Base-by-base conservation (phyloP, 805 yeast genomes). In the Sugiyamaella smithiae region DNA sequence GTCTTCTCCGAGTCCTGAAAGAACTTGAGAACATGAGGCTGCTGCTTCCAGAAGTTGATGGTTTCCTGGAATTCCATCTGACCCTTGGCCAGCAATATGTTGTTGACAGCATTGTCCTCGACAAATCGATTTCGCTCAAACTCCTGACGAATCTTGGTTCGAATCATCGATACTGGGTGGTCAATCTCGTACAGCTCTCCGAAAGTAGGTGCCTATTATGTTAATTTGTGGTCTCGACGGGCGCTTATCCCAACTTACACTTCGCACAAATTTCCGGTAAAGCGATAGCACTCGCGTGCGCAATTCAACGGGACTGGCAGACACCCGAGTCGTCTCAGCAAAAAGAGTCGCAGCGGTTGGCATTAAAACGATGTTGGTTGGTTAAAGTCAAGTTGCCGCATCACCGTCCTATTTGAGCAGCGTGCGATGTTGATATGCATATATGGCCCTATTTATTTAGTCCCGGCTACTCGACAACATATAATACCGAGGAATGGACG, bases 61-160 rank as follows among this genome's bases (percentile, higher is more conserved):
- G 86, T 75, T 64, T 87, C 95, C 70, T 87, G 96, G 69, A 81
- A 88, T 67, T 88, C 96, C 93, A 85, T 85, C 62, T 85, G 89
- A 5, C 91, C 95, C 71, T 86, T 85, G 71, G 85, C 81, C 57
- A 80, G 79, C 50, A 88, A 72, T 14, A 85, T 76, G 67, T 87
- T 88, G 55, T 76, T 74, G 40, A 84, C 78, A 28, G 79, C 78
- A 56, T 83, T 65, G 61, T 84, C 88, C 46, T 71, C 71, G 45
- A 86, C 88, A 63, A 73, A 87, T 62, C 95, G 76, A 62, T 87
- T 77, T 71, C 95, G 82, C 69, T 88, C 96, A 58, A 88, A 88
- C 68, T 88, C 93, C 68, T 87, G 93, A 76, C 96, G 81, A 57
- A 88, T 77, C 70, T 84, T 85, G 49, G 95, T 85, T 67, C 88